Base-by-base conservation (phyloP, 2,329 filamentous ascomycete species). In the Diplodia corticola region DNA sequence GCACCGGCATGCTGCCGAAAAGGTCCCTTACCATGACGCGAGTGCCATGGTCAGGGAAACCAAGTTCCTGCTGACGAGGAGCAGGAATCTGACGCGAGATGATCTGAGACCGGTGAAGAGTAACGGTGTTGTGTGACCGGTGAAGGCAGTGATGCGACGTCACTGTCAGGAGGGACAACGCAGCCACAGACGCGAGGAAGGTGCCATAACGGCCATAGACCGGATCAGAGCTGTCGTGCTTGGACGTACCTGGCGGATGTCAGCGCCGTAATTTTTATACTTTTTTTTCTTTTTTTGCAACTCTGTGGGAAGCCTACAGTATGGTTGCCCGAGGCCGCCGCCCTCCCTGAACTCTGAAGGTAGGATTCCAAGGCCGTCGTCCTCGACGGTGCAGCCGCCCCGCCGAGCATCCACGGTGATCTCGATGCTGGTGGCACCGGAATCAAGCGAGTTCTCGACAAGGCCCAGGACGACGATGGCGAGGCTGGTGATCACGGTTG, bases 1-100 rank as follows among this genome's bases (percentile, higher is more conserved):
- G 88, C 13, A 97, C 94, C 0, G 94, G 93, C 86, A 97, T 91
- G 67, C 89, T 90, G 0, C 93, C 93, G 77, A 97, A 98, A 0
- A 97, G 81, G 75, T 97, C 89, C 65, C 89, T 86, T 5, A 96
- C 89, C 0, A 84, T 84, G 1, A 94, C 88, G 30, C 87, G 85
- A 0, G 93, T 97, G 4, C 94, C 94, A 79, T 91, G 87, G 22
- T 80, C 76, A 65, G 83, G 84, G 40, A 78, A 80, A 9, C 82
- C 71, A 6, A 91, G 72, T 55, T 83, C 81, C 53, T 91, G 85
- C 57, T 88, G 84, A 7, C 82, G 76, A 12, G 83, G 80, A 5
- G 87, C 85, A 5, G 91, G 89, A 1, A 83, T 78, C 65, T 90
- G 83, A 30, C 92, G 86, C 55, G 86, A 81, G 37, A 96, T 78